Base-by-base conservation (phyloP, 2,329 filamentous ascomycete species). In the Talaromyces sp. region DNA sequence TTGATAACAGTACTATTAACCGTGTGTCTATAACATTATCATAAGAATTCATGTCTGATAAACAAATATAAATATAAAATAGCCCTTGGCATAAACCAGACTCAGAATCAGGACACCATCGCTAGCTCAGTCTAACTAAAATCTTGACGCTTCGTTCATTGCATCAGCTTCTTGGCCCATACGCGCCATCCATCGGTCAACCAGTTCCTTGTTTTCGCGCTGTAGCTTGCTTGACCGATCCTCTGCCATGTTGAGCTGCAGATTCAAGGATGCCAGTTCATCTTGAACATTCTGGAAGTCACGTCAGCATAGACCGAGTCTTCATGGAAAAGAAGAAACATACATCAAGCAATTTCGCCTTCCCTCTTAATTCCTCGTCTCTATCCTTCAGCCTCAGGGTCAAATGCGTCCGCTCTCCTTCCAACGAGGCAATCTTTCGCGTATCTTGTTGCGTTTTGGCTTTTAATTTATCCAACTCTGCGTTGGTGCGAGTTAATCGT, bases 141-240 rank as follows among this genome's bases (percentile, higher is more conserved):
- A 81, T 54, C 76, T 80, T 42, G 79, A 79, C 61, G 79, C 76
- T 57, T 82, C 73, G 70, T 98, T 98, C 88, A 96, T 93, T 65
- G 85, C 88, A 60, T 95, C 90, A 11, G 91, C 93, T 78, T 97
- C 93, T 71, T 88, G 84, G 4, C 88, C 89, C 84, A 95, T 95
- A 65, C 89, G 83, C 71, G 86, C 87, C 89, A 98, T 93, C 92
- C 93, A 98, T 59, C 95, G 84, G 73, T 92, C 89, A 58, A 97
- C 87, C 60, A 99, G 81, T 67, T 96, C 90, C 71, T 91, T 88
- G 72, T 98, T 98, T 73, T 98, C 95, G 62, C 82, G 83, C 71
- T 87, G 85, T 65, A 96, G 79, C 74, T 86, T 88, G 71, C 88
- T 86, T 30, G 84, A 82, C 70, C 87, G 86, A 72, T 93, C 85